phyloP scores from a whole-genome alignment of 2,329 filamentous ascomycete genomes.

The Aspergillus brunneoviolaceus region DNA sequence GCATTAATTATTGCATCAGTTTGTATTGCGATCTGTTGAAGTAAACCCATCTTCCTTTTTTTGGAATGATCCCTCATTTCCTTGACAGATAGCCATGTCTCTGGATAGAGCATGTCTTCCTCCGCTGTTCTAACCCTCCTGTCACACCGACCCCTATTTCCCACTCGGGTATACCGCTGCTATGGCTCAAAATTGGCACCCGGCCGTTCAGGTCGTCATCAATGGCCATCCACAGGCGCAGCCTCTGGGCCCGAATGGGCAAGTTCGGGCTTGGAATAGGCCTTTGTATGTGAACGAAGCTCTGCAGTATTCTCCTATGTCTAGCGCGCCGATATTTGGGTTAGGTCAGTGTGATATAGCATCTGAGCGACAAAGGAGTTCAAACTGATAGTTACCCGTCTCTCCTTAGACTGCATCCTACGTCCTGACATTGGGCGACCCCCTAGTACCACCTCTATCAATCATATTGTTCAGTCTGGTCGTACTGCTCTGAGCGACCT shows the following conservation, averaged over 20 bases:
- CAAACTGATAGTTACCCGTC: slow-evolving; percentile 20
- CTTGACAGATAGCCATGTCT: slow-evolving; percentile 34
- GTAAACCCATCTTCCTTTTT: slow-evolving; percentile 3
- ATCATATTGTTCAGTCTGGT: slow-evolving; percentile 52
- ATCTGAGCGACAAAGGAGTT: slow-evolving; percentile 14
- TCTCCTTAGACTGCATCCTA: slow-evolving; percentile 40
- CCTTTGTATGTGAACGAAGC: slow-evolving; percentile 49
- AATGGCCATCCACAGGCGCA: slow-evolving; percentile 34
- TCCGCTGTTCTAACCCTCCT: slow-evolving; percentile 21
- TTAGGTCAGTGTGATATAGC: slow-evolving; percentile 35
- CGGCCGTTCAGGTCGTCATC: slow-evolving; percentile 45
- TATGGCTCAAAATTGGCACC: slow-evolving; percentile 43
- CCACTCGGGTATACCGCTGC: slow-evolving; percentile 25
- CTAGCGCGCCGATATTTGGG: slow-evolving; percentile 49
- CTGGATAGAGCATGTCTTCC: slow-evolving; percentile 29
- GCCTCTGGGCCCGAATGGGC: slow-evolving; percentile 26
- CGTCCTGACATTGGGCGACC: slow-evolving; percentile 44
- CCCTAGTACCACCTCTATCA: slow-evolving; percentile 41
- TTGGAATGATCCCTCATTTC: slow-evolving; percentile 16
- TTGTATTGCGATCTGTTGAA: slow-evolving; percentile 10
- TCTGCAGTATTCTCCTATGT: slow-evolving; percentile 51
- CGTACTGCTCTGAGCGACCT: slow-evolving; percentile 62
- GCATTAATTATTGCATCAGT: slow-evolving; percentile 25
- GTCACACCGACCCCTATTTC: slow-evolving; percentile 21
- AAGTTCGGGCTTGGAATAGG: slow-evolving; percentile 29